phyloP scores from a whole-genome alignment of 176 grass and related monocot genomes.

The Neostapfia colusana region DNA sequence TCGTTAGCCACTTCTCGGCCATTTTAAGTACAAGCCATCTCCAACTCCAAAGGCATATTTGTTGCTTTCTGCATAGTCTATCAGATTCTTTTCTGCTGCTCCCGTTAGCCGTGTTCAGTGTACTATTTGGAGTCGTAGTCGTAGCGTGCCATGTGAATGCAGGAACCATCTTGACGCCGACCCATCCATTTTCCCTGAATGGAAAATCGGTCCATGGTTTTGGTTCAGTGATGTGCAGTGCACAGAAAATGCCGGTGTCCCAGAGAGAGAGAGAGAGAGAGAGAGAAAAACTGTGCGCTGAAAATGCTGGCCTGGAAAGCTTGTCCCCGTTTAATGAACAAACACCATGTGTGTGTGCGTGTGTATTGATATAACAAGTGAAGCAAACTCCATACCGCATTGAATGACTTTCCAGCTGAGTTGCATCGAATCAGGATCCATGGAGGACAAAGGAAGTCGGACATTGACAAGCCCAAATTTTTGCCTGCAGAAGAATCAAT shows the following conservation, averaged over 20 bases:
- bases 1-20: background rate
- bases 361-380: background rate
- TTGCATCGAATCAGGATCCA: constrained; percentile 9
- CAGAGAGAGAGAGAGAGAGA: too few species aligned
- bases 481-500: background rate
- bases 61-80: constrained; percentile 50
- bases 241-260: background rate
- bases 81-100: constrained; percentile 28
- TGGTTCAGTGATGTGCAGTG: background rate
- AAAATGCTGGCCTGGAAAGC: background rate
- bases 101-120: constrained; percentile 36
- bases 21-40: constrained; percentile 9
- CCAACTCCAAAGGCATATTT: constrained; percentile 10
- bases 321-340: background rate
- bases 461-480: constrained; percentile 22
- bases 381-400: background rate
- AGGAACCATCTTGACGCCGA: constrained; percentile 41
- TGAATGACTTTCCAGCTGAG: constrained; percentile 9
- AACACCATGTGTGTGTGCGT: background rate
- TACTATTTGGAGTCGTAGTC: constrained; percentile 1
- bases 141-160: background rate
- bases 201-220: background rate
- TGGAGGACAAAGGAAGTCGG: background rate
- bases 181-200: constrained; percentile 4
- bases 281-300: background rate